These are phyloP conservation scores for Trichoderma sp. DNA, from an alignment of 2,329 filamentous ascomycete genomes.

Conservation along the genomic window DNA sequence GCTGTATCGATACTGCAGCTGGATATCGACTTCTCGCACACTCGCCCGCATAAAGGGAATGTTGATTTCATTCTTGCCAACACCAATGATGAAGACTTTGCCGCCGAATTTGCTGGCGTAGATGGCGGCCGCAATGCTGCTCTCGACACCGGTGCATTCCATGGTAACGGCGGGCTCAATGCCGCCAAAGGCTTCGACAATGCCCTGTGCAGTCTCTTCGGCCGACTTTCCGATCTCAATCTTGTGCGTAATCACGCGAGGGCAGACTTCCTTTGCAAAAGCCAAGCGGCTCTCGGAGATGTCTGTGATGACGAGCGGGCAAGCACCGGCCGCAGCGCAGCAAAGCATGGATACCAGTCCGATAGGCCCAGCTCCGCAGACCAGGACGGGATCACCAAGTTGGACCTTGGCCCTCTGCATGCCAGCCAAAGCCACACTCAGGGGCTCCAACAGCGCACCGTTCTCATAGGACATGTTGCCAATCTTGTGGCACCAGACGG, in stretches of 20 bases:
- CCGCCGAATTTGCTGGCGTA: constrained; percentile 93
- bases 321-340: constrained; percentile 82
- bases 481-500: constrained; percentile 95
- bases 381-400: constrained; percentile 83
- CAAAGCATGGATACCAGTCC: constrained; percentile 88
- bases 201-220: constrained; percentile 73
- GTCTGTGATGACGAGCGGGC: constrained; percentile 90
- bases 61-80: constrained; percentile 93
- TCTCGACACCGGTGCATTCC: constrained; percentile 95
- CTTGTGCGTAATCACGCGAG: constrained; percentile 78
- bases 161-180: constrained; percentile 80
- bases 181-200: constrained; percentile 69
- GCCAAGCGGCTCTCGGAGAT: constrained; percentile 83
- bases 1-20: constrained; percentile 95
- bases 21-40: constrained; percentile 88
- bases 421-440: constrained; percentile 85
- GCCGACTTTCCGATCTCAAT: constrained; percentile 64
- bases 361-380: constrained; percentile 93
- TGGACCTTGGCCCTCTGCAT: constrained; percentile 80
- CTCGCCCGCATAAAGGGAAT: constrained; percentile 94
- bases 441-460: constrained; percentile 86
- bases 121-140: constrained; percentile 81
- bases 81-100: constrained; percentile 95
- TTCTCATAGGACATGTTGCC: constrained; percentile 90
- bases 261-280: constrained; percentile 84